Evolutionary conservation across 441 rosid species (phyloP).

Genomic region (Adansonia rubrostipa): DNA sequence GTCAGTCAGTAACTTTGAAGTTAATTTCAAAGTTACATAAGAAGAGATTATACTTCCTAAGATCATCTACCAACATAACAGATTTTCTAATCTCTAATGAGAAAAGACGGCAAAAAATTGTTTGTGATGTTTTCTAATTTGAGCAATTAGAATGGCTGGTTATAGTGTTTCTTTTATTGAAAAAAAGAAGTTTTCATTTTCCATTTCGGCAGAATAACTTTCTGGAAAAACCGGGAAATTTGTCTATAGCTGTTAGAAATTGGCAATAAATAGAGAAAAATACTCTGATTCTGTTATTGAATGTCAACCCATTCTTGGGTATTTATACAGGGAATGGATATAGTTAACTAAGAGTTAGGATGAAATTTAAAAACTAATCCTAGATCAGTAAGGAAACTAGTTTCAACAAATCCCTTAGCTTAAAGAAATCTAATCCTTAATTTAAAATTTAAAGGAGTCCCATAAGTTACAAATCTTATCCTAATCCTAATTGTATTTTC

Average conservation of each 20-base stretch:
- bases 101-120: not conserved
- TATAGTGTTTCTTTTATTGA: conserved; percentile 14
- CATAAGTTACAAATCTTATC: no score
- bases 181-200: conserved; percentile 12
- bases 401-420: no score
- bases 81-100: conserved; percentile 19
- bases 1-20: not conserved
- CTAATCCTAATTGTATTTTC: no score
- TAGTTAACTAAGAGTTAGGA: no score
- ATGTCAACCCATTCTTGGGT: no score
- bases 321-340: no score
- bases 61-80: conserved; percentile 16
- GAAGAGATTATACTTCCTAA: conserved; percentile 8
- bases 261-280: no score
- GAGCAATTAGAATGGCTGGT: not conserved
- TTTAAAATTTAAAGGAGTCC: no score
- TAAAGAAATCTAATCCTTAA: no score
- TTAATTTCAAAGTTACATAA: not conserved
- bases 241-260: not conserved
- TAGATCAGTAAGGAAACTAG: no score
- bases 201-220: not conserved
- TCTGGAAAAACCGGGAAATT: not conserved
- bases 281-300: no score
- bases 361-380: no score
- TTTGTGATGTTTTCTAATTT: conserved; percentile 15